Evolutionary conservation across 169 alveolate genomes (phyloP).

Genomic region (Cryptosporidium xiaoi): DNA sequence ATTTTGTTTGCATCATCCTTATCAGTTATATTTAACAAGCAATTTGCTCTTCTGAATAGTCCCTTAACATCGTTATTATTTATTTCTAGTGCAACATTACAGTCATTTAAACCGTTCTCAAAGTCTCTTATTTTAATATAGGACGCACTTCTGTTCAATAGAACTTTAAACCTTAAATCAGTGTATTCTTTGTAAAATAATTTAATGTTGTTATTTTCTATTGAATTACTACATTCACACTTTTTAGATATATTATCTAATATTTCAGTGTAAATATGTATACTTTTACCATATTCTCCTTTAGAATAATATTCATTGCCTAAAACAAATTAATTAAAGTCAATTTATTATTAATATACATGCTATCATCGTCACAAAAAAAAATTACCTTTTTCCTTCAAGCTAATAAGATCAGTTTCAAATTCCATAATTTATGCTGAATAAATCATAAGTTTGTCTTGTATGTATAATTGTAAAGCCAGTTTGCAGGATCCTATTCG

Average conservation of each 20-base stretch:
- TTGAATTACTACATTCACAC: too few species aligned
- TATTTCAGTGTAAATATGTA: constrained; percentile 19
- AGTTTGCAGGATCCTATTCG: too few species aligned
- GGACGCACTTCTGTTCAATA: constrained; percentile 41
- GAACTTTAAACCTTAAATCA: constrained; percentile 6
- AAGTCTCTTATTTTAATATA: constrained; percentile 16
- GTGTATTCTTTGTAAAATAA: not conserved
- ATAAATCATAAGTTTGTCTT: too few species aligned
- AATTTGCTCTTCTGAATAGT: constrained; percentile 36
- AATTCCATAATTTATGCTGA: too few species aligned
- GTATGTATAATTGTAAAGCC: too few species aligned
- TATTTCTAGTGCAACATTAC: constrained; percentile 2
- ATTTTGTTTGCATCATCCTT: too few species aligned
- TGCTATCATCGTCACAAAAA: too few species aligned
- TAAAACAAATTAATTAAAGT: not conserved
- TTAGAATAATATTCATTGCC: constrained; percentile 18
- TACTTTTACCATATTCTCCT: constrained; percentile 39
- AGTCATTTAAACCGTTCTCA: constrained; percentile 24
- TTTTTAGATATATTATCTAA: not conserved
- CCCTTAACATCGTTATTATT: constrained; percentile 26
- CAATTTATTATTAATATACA: not conserved
- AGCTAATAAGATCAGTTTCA: too few species aligned
- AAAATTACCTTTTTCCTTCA: too few species aligned
- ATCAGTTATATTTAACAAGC: not conserved
- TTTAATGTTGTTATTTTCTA: too few species aligned